Evolutionary conservation across 2,329 filamentous ascomycete species (phyloP), one percentile per base, ranked within the genome.

Genomic region (Plectosphaerella sp.): DNA sequence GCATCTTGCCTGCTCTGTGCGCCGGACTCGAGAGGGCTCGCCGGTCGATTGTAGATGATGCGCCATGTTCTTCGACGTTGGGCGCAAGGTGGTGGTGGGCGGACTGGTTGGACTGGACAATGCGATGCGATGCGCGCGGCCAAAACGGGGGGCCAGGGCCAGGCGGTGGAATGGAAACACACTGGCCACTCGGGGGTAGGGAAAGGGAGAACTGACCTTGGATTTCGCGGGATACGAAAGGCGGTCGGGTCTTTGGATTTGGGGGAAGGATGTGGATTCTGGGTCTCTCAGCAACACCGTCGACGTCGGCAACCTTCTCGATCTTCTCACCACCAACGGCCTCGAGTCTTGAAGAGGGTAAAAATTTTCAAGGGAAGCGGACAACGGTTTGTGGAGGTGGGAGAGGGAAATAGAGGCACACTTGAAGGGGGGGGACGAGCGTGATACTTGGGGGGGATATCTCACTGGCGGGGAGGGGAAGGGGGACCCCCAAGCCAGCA

Each of bases 241-340:
- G 14, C 16, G 10, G 25, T 24, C 28, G 18, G 28, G 8, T 24
- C n/a, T 25, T 28, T 41, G 22, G 22, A 24, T 18, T 47, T 14
- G 45, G 16, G 28, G 25, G 25, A 35, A 18, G 45, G 24, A 41
- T 41, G 24, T 22, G 11, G 36, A 18, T 53, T 48, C 52, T 56
- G 53, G 37, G 54, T 52, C 41, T 50, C 55, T 57, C 55, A 53
- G 56, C 54, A 57, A 55, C 58, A 42, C 46, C 57, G 51, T 57
- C 59, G 54, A 56, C 58, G 47, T 53, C 56, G 51, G 50, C 54
- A 52, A 57, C 54, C 55, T 55, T 61, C 18, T 56, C 59, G 48
- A 59, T 58, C 58, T 54, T 57, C 54, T 54, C 62, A 55, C 61
- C 62, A 58, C 62, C 62, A 61, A 62, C 62, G 47, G 61, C 62